Conservation (phyloP, 345 rosid genomes). For the Bretschneidera sinensis region DNA sequence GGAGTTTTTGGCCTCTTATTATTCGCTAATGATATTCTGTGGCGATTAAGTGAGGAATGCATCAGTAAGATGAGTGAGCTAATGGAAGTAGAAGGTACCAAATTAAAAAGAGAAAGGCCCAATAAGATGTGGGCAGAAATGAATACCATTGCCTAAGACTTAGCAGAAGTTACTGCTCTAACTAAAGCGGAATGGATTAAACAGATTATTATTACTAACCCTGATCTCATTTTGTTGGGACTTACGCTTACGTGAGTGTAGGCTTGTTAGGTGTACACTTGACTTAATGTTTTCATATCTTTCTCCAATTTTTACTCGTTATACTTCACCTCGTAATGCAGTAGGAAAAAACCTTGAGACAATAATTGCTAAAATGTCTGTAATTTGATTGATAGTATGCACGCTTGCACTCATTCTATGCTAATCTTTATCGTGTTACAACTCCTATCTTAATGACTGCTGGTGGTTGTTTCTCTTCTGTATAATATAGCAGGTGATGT, state of each 20-base stretch:
- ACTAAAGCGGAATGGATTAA: not conserved
- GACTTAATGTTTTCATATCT: too few relatives aligned
- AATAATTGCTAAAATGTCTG: not conserved
- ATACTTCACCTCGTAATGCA: not conserved
- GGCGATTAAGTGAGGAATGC: too few relatives aligned
- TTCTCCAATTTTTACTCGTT: not conserved
- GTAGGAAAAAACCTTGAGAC: not conserved
- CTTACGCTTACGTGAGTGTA: too few relatives aligned
- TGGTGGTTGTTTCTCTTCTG: conserved; percentile 16
- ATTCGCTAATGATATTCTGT: too few relatives aligned
- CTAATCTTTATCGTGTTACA: too few relatives aligned
- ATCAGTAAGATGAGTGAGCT: not conserved
- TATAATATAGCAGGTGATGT: conserved; percentile 64
- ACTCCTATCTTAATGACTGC: conserved; percentile 3
- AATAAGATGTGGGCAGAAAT: not conserved
- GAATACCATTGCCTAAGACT: not conserved
- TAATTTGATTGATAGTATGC: not conserved
- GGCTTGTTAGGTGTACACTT: too few relatives aligned
- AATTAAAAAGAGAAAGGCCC: not conserved
- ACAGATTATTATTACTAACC: too few relatives aligned
- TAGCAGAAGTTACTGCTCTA: not conserved
- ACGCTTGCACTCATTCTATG: not conserved
- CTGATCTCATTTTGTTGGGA: too few relatives aligned
- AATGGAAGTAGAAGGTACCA: not conserved
- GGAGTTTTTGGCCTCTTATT: too few relatives aligned